phyloP scores from a whole-genome alignment of 495 filamentous ascomycete genomes.

The Hypoxylon subgilvum region DNA sequence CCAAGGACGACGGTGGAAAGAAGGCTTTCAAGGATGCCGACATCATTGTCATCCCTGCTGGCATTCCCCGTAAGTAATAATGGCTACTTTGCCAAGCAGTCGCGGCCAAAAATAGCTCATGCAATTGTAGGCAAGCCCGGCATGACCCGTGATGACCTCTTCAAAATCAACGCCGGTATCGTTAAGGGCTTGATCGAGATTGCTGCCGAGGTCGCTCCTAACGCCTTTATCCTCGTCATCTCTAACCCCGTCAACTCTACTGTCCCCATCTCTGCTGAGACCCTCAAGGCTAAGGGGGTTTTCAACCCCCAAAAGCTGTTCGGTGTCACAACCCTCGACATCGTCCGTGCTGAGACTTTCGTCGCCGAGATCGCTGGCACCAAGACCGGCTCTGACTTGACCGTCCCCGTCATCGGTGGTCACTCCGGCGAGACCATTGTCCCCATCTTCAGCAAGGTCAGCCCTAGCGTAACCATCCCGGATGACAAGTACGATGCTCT shows the following conservation, averaged over 20 bases:
- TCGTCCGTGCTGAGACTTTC: constrained; percentile 97
- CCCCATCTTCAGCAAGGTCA: constrained; percentile 90
- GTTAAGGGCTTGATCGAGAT: constrained; percentile 85
- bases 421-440: constrained; percentile 98
- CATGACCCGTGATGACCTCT: constrained; percentile 98
- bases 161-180: constrained; percentile 97
- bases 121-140: constrained; percentile 83
- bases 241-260: constrained; percentile 99
- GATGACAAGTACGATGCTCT: constrained; percentile 84
- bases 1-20: constrained; percentile 88
- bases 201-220: constrained; percentile 83
- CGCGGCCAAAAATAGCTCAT: constrained; percentile 15
- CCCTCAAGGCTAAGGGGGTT: constrained; percentile 88
- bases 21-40: constrained; percentile 86
- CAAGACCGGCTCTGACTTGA: constrained; percentile 78
- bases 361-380: constrained; percentile 82
- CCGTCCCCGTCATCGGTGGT: constrained; percentile 91
- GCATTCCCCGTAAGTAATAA: constrained; percentile 95
- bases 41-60: constrained; percentile 94
- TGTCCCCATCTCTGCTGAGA: constrained; percentile 95
- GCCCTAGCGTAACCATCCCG: constrained; percentile 79
- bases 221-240: constrained; percentile 93
- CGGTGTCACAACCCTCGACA: constrained; percentile 96
- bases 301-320: constrained; percentile 95
- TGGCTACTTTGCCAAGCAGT: neutral